Evolutionary conservation across 2,329 filamentous ascomycete genomes (phyloP), one percentile per base, ranked within the genome.

Genomic region (Ceratocystis albifundus): DNA sequence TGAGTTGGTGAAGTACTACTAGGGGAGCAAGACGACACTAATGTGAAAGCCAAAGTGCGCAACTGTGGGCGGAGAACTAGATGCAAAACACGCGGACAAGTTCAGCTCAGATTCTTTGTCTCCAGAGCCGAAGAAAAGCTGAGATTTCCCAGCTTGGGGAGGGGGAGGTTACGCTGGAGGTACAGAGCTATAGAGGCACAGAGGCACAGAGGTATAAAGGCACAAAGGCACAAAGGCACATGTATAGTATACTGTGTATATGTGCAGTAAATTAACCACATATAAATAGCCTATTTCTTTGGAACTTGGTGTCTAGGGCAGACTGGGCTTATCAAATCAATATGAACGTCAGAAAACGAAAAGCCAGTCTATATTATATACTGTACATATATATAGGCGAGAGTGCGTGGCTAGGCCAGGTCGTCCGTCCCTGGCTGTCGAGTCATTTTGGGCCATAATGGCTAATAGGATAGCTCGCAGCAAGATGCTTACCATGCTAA

Each of bases 121-220:
- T 57, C 53, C 15, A 32, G 17, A 57, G 53, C 22, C 55, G 55
- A 59, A 28, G n/a, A n/a, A 41, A 53, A 20, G 55, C n/a, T 59
- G 55, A 32, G 55, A 17, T 32, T 59, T 59, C 32, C 55, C 15
- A 30, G 53, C 53, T 57, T 17, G 20, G 7, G 48, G 2, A n/a
- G n/a, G 22, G 48, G 17, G 20, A 55, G 22, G 20, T 55, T 55
- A 17, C 20, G 20, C 25, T 12, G 50, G 48, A 7, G 17, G 30
- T 59, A 59, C 55, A 32, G 15, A 59, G 30, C 8, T 53, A 53
- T 5, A n/a, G n/a, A n/a, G n/a, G 6, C 4, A 12, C 1, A 41
- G 36, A 41, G 48, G 22, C 48, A 50, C 46, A 53, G 48, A 20
- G 48, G 48, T 25, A 53, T n/a, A 22, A n/a, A 53, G 48, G 22